phyloP scores from a whole-genome alignment of 2,329 filamentous ascomycete species.

The Pseudogymnoascus sp. region DNA sequence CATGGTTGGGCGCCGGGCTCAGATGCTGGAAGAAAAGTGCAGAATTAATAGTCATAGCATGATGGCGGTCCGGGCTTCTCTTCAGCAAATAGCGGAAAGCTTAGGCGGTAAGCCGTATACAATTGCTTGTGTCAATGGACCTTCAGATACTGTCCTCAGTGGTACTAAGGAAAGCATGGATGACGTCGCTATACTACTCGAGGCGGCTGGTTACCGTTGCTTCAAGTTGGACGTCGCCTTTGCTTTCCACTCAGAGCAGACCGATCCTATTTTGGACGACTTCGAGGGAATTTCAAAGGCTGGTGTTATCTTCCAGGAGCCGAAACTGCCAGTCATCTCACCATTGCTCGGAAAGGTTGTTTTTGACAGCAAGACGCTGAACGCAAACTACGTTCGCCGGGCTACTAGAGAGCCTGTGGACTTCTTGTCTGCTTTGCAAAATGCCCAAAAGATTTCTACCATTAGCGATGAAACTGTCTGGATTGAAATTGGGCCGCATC shows the following conservation, averaged over 20 bases:
- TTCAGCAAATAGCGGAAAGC: slow-evolving; percentile 39
- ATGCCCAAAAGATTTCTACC: slow-evolving; percentile 46
- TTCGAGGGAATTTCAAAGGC: slow-evolving; percentile 45
- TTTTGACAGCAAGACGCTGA: slow-evolving; percentile 45
- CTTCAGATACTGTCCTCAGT: slow-evolving; percentile 63
- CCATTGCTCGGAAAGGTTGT: slow-evolving; percentile 55
- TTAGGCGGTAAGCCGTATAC: slow-evolving; percentile 36
- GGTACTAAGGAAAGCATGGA: slow-evolving; percentile 46
- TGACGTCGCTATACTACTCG: slow-evolving; percentile 39
- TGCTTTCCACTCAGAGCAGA: slow-evolving; percentile 57
- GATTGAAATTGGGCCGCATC: slow-evolving; percentile 65
- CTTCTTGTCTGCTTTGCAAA: slow-evolving; percentile 55
- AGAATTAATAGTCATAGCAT: slow-evolving; percentile 59
- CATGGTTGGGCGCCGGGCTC: slow-evolving; percentile 58
- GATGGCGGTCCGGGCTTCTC: slow-evolving; percentile 42
- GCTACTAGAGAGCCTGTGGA: slow-evolving; percentile 63
- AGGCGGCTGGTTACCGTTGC: slow-evolving; percentile 45
- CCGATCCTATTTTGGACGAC: slow-evolving; percentile 51
- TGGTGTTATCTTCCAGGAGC: slow-evolving; percentile 45
- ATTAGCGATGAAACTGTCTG: slow-evolving; percentile 60
- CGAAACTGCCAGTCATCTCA: slow-evolving; percentile 55
- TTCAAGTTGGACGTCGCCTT: slow-evolving; percentile 55
- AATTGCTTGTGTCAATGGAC: slow-evolving; percentile 65
- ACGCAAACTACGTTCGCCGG: slow-evolving; percentile 53
- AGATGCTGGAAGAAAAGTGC: slow-evolving; percentile 56